Base-by-base conservation (phyloP, 1,284 basidiomycete genomes). In the Porodaedalea pini region DNA sequence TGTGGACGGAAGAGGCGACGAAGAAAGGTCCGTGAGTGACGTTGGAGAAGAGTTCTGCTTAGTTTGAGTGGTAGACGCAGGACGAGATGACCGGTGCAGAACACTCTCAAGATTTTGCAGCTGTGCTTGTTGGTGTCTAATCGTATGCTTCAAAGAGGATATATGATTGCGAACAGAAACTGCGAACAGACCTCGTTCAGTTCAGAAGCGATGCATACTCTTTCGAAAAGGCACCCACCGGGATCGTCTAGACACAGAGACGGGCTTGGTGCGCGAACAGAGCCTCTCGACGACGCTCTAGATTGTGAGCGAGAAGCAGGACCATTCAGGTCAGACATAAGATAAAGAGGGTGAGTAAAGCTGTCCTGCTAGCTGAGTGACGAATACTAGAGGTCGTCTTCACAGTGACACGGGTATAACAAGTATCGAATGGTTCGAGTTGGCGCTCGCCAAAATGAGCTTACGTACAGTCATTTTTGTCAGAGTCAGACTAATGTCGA, bases 101-200 rank as follows among this genome's bases (percentile, higher is more conserved):
- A 79, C 74, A 65, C 75, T 85, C 69, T 90, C 88, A 49, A 88
- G 78, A 43, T 68, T 75, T 62, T 83, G 78, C 45, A 90, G 70
- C 64, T 90, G 86, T 11, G 86, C 87, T 72, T 81, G 85, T 66
- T 90, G 85, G 66, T 89, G 86, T 61, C 88, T 75, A 63, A 90
- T 90, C 66, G 77, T 82, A 67, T 90, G 88, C 70, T 83, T 88
- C 64, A 90, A 72, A 40, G 82, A 82, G 60, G 86, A 88, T 70
- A 90, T 85, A 62, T 90, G 86, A 62, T 78, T 82, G 58, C 86
- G 80, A 58, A 88, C 75, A 62, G 81, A 78, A 66, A 88, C 86
- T 89, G 63, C 43, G 64, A 25, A n/a, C 27, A 27, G 21, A 23
- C n/a, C n/a, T 34, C 21, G 17, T 19, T 27, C 21, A 43, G 4